Evolutionary conservation across 2,329 filamentous ascomycete species (phyloP).

Genomic region (Colletotrichum costaricense): DNA sequence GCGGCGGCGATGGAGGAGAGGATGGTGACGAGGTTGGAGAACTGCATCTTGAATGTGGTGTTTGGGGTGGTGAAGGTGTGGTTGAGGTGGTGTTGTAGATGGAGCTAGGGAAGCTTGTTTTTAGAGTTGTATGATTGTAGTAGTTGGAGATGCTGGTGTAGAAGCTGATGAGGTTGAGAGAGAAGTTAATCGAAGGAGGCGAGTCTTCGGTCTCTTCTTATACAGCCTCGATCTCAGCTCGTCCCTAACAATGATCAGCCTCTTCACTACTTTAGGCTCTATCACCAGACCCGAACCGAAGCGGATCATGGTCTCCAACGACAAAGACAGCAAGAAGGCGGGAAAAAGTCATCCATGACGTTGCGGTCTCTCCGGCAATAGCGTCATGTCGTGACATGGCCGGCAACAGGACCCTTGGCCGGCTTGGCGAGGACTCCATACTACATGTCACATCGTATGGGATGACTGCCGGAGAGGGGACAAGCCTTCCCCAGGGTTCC

Average conservation of each 20-base stretch:
- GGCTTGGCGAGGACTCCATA: slow-evolving; percentile 23
- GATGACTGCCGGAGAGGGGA: slow-evolving; percentile 20
- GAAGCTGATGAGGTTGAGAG: slow-evolving; percentile 25
- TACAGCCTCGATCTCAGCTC: slow-evolving; percentile 1
- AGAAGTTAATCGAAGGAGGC: not conserved
- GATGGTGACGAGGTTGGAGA: slow-evolving; percentile 52
- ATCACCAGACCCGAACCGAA: slow-evolving; percentile 23
- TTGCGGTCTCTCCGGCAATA: slow-evolving; percentile 73
- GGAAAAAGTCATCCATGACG: slow-evolving; percentile 62
- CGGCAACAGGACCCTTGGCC: slow-evolving; percentile 13
- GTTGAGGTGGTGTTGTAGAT: not conserved
- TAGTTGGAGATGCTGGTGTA: not conserved
- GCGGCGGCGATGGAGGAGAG: slow-evolving; percentile 50
- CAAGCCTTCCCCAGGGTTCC: slow-evolving; percentile 8
- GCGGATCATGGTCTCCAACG: not conserved
- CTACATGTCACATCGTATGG: slow-evolving; percentile 30
- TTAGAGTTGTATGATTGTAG: not conserved
- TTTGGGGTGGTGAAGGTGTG: slow-evolving; percentile 47
- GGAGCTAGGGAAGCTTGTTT: not conserved
- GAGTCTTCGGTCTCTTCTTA: slow-evolving; percentile 14
- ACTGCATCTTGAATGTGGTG: slow-evolving; percentile 54
- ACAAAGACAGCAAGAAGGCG: not conserved
- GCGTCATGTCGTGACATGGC: slow-evolving; percentile 29
- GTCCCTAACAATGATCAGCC: slow-evolving; percentile 4
- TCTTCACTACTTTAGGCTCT: not conserved